These are phyloP conservation scores for Thalassiosira ordinaria DNA, from an alignment of 352 stramenopile species.

Conservation along the genomic window DNA sequence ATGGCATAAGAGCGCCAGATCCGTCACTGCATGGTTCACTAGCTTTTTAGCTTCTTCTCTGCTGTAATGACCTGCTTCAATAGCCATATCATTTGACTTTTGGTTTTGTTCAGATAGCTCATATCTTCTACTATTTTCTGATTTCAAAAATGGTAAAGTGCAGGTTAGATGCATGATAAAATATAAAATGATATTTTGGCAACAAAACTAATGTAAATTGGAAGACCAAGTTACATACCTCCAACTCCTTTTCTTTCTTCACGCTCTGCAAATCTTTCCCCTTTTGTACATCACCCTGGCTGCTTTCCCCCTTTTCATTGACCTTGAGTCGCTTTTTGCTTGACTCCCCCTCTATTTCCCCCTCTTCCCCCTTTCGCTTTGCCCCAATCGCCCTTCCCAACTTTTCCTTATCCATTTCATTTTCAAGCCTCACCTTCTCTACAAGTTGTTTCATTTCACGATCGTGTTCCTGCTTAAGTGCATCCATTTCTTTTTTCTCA, in stretches of 20 bases:
- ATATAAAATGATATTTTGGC: not conserved
- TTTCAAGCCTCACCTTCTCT: constrained; percentile 21
- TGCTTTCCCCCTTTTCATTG: not conserved
- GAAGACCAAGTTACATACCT: too few species aligned
- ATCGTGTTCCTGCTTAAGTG: constrained; percentile 29
- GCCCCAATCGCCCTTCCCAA: constrained; percentile 19
- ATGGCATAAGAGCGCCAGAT: too few species aligned
- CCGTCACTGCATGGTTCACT: too few species aligned
- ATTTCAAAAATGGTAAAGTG: not conserved
- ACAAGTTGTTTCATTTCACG: constrained; percentile 19
- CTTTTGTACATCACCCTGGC: not conserved
- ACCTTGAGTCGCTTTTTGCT: not conserved
- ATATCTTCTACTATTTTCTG: constrained; percentile 52
- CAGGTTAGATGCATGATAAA: not conserved
- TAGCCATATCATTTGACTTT: constrained; percentile 60
- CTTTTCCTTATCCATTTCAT: constrained; percentile 31
- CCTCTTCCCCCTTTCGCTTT: not conserved
- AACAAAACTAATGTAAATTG: too few species aligned
- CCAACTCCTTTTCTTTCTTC: constrained; percentile 46
- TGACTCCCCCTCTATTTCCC: not conserved
- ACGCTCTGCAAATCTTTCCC: constrained; percentile 8
- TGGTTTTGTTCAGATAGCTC: constrained; percentile 52
- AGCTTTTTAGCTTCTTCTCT: constrained; percentile 27
- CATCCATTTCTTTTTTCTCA: constrained; percentile 23
- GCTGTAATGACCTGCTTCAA: constrained; percentile 54